These are phyloP conservation scores for Tricharina praecox DNA, from an alignment of 495 filamentous ascomycete species.

Conservation along the genomic window DNA sequence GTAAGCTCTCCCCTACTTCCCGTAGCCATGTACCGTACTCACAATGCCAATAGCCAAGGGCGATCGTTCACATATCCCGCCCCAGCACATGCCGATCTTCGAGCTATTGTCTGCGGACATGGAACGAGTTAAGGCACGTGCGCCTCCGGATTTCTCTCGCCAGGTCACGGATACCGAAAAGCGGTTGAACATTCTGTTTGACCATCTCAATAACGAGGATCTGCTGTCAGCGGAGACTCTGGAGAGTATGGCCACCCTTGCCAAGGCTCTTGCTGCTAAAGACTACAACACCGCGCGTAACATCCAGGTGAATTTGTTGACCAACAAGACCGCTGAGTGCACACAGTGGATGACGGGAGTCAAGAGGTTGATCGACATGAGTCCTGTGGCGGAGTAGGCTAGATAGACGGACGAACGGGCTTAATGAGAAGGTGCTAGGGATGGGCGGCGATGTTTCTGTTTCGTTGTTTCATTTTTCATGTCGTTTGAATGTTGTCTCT, in stretches of 20 bases:
- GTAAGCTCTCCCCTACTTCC: conserved; percentile 31
- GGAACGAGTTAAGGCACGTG: conserved; percentile 66
- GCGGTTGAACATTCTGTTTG: conserved; percentile 75
- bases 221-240: conserved; percentile 71
- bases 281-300: conserved; percentile 59
- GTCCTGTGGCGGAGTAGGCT: conserved; percentile 43
- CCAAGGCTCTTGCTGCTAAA: conserved; percentile 41
- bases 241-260: conserved; percentile 37
- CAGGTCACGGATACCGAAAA: conserved; percentile 90
- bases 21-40: not conserved
- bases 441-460: not conserved
- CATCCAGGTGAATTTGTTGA: conserved; percentile 68
- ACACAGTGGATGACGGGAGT: conserved; percentile 94
- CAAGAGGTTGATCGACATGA: conserved; percentile 84
- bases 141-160: conserved; percentile 59
- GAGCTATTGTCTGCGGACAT: conserved; percentile 72
- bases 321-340: conserved; percentile 67
- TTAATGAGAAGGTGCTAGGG: not conserved
- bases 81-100: conserved; percentile 54
- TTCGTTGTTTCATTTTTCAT: conserved; percentile 3
- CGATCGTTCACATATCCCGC: conserved; percentile 78
- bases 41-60: conserved; percentile 42
- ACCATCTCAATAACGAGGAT: conserved; percentile 91
- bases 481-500: not conserved
- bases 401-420: no score